Evolutionary conservation across 1,284 basidiomycete species (phyloP).

Genomic region (Mycena citricolor): DNA sequence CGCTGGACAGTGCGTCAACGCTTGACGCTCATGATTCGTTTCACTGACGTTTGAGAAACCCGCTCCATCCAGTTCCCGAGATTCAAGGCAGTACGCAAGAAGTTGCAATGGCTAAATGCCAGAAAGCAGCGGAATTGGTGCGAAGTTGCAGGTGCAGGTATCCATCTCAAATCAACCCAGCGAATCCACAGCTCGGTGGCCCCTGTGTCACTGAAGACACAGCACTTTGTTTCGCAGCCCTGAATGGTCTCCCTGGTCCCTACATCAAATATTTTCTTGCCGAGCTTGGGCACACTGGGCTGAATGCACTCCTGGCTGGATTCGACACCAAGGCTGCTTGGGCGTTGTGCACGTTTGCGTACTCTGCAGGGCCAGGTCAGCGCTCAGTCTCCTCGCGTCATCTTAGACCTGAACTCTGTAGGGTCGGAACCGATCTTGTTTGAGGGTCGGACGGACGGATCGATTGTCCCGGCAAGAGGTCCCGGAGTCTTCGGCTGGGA

Average conservation of each 20-base stretch:
- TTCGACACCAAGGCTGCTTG: slow-evolving; percentile 82
- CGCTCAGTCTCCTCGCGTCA: background rate
- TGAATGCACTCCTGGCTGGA: slow-evolving; percentile 85
- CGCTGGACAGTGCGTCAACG: slow-evolving; percentile 61
- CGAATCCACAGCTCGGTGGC: slow-evolving; percentile 56
- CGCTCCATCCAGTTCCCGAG: slow-evolving; percentile 85
- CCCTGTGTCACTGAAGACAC: slow-evolving; percentile 98
- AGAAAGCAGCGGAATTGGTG: slow-evolving; percentile 80
- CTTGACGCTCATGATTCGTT: slow-evolving; percentile 14
- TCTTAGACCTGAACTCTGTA: slow-evolving; percentile 19
- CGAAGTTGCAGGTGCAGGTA: too few species aligned
- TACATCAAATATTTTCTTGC: slow-evolving; percentile 95
- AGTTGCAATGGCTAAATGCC: slow-evolving; percentile 88
- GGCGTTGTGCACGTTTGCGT: slow-evolving; percentile 96
- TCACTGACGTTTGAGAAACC: slow-evolving; percentile 8
- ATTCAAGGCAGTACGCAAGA: slow-evolving; percentile 92
- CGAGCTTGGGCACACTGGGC: slow-evolving; percentile 81
- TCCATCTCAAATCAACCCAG: too few species aligned
- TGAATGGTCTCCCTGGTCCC: slow-evolving; percentile 90
- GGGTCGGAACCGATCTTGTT: slow-evolving; percentile 80
- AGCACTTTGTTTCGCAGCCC: slow-evolving; percentile 86
- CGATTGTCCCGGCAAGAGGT: slow-evolving; percentile 86
- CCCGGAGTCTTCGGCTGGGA: slow-evolving; percentile 87
- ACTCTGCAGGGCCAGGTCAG: slow-evolving; percentile 78
- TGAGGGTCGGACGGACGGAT: slow-evolving; percentile 87